phyloP scores from a whole-genome alignment of 208 protist species.

The Histomonas meleagridis region DNA sequence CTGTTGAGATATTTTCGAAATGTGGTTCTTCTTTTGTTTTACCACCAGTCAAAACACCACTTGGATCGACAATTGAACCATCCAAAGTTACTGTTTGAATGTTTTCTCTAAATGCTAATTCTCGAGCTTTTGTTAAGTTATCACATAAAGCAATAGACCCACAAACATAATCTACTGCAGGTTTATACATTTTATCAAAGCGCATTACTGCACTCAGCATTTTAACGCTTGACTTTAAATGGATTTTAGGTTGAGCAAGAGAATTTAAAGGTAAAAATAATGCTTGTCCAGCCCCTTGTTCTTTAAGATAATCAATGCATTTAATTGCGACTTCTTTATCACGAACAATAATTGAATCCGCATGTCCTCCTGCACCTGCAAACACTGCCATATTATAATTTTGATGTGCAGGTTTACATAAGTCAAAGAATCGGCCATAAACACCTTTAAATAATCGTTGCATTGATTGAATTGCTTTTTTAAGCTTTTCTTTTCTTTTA shows the following conservation, averaged over 20 bases:
- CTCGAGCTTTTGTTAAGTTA: constrained; percentile 40
- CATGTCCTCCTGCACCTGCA: constrained; percentile 45
- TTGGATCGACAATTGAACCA: constrained; percentile 46
- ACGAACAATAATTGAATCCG: constrained; percentile 51
- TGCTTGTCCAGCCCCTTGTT: constrained; percentile 41
- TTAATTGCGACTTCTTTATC: constrained; percentile 38
- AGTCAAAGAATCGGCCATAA: constrained; percentile 37
- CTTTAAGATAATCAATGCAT: constrained; percentile 47
- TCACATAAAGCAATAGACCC: constrained; percentile 42
- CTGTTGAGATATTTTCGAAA: neutral
- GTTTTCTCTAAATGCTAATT: constrained; percentile 23
- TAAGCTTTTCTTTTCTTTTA: neutral
- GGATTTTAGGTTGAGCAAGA: neutral
- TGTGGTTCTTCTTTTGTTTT: neutral
- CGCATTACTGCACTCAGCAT: neutral
- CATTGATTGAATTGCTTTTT: neutral
- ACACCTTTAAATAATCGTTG: constrained; percentile 39
- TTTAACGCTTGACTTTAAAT: neutral
- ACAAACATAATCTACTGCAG: constrained; percentile 43
- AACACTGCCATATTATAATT: constrained; percentile 44
- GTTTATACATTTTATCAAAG: neutral
- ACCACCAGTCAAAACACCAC: constrained; percentile 48
- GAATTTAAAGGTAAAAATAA: constrained; percentile 48
- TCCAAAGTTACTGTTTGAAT: constrained; percentile 43
- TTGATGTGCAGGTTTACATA: constrained; percentile 20